Base-by-base conservation (phyloP, 768 basidiomycete genomes). In the Termitomyces sp. region DNA sequence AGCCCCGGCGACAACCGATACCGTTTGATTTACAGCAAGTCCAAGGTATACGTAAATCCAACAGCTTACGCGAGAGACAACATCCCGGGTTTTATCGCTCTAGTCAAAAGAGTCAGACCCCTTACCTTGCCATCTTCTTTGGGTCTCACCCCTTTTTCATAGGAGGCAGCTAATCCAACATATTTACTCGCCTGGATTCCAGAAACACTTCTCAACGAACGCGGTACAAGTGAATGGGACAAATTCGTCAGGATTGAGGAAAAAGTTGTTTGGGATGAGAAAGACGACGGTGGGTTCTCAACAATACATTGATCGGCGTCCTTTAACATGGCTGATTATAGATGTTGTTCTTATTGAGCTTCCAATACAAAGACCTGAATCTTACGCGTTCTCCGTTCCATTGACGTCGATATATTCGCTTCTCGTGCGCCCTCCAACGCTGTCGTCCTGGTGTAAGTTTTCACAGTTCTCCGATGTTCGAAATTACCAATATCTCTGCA, bases 371-470 rank as follows among this genome's bases (percentile, higher is more conserved):
- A 78, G 88, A 51, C 89, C 92, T 3, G 92, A 95, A 70, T 90
- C 90, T 20, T 97, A 97, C 67, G 93, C 94, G 1, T 97, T 97
- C 75, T 95, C 94, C n/a, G 90, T 96, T 0, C 90, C 94, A 10
- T 66, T 97, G 46, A 88, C 89, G 0, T 89, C 88, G 10, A 85
- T 98, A 64, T 97, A 96, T 68, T 95, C 92, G 10, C 80, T 97
- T 55, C 77, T 94, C 57, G 88, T 93, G 1, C 85, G 90, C 65
- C 86, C 90, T 0, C 94, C 94, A 6, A 86, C 88, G 1, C 75
- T 91, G 18, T 90, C 90, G 3, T 92, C 89, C 0, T 93, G 91
- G 88, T 87, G 88, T 92, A 59, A 54, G 66, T 64, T 38, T 33
- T 30, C 54, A 44, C 60, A 65, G 65, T 67, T 58, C 58, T 56